phyloP scores from a whole-genome alignment of 352 stramenopile genomes.

The Phytophthora citricola region DNA sequence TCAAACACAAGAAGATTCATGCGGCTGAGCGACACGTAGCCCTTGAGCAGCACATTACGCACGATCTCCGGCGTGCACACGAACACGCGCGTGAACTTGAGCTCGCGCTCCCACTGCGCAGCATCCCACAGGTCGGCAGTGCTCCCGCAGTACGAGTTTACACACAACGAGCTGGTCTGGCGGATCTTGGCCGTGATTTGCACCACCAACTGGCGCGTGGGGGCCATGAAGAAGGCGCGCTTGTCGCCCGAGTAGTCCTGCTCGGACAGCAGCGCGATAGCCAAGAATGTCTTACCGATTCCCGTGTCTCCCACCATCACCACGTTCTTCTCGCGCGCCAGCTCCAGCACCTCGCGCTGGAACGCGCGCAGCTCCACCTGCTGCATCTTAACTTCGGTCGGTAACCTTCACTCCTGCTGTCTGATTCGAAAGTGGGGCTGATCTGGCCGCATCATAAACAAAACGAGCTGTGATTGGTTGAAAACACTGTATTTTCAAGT shows the following conservation, averaged over 20 bases:
- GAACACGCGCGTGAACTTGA: conserved; percentile 70
- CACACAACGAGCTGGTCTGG: conserved; percentile 63
- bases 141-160: conserved; percentile 59
- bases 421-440: conserved; percentile 5
- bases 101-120: conserved; percentile 62
- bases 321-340: conserved; percentile 76
- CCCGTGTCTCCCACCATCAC: conserved; percentile 86
- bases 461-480: conserved; percentile 17
- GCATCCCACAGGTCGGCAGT: conserved; percentile 69
- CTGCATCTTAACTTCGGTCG: conserved; percentile 20
- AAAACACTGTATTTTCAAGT: conserved; percentile 24
- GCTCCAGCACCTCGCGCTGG: conserved; percentile 73
- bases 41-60: conserved; percentile 83
- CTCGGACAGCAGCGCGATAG: conserved; percentile 76
- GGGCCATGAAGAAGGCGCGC: conserved; percentile 84
- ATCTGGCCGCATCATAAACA: conserved; percentile 7
- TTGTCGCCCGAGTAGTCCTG: conserved; percentile 72
- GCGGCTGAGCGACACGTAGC: conserved; percentile 75
- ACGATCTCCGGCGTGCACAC: conserved; percentile 90
- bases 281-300: conserved; percentile 88
- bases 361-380: conserved; percentile 68
- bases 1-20: conserved; percentile 92
- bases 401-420: not conserved
- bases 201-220: conserved; percentile 81
- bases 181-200: conserved; percentile 83